These are phyloP conservation scores for Suillus americanus DNA, from an alignment of 768 basidiomycete species.

Conservation along the genomic window DNA sequence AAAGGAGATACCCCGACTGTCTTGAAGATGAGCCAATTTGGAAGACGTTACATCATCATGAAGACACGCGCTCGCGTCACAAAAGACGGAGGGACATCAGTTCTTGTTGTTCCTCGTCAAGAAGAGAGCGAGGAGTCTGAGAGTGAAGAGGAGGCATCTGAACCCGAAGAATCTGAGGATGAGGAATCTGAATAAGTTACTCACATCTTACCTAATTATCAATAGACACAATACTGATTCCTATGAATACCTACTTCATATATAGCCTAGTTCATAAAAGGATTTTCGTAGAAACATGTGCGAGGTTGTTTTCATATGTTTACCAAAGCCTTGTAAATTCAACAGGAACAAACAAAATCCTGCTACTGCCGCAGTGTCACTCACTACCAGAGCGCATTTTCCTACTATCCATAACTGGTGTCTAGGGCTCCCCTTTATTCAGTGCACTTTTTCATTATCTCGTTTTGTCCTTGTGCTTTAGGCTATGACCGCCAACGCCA, in stretches of 20 bases:
- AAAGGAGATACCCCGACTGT: background rate
- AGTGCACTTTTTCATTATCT: constrained; percentile 6
- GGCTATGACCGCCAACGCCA: constrained; percentile 48
- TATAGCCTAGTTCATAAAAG: background rate
- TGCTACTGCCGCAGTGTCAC: background rate
- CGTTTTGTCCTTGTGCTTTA: constrained; percentile 4
- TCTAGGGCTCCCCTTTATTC: background rate
- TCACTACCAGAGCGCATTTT: background rate
- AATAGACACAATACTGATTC: background rate
- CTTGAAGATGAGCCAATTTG: constrained; percentile 32
- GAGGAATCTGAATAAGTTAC: background rate
- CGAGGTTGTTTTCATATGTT: background rate
- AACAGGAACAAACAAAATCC: constrained; percentile 7
- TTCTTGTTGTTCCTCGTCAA: constrained; percentile 30
- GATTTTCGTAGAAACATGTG: background rate
- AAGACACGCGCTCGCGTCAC: constrained; percentile 56
- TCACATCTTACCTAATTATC: background rate
- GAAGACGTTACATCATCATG: constrained; percentile 49
- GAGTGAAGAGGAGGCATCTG: background rate
- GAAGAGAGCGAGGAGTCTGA: background rate
- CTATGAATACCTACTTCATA: background rate
- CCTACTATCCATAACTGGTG: background rate
- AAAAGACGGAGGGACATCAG: constrained; percentile 53
- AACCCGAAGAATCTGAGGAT: background rate
- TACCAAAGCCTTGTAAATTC: constrained; percentile 1